Evolutionary conservation across 345 rosid species (phyloP), one percentile per base, ranked within the genome.

Genomic region (Hirschfeldia incana): DNA sequence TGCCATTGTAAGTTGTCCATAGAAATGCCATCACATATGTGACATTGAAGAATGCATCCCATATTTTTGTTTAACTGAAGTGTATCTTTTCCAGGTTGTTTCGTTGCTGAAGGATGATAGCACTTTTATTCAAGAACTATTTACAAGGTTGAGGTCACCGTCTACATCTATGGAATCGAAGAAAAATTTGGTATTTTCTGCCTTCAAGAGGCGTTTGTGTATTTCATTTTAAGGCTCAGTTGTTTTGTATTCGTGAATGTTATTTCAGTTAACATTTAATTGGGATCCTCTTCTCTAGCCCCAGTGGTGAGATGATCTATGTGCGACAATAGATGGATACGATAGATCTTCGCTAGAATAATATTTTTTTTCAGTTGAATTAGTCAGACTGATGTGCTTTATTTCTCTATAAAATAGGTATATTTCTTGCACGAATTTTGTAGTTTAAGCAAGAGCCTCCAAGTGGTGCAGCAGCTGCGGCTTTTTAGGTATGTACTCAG

Each of bases 381-480:
- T 46, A 71, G 55, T 66, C 65, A 58, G 77, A 49, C 80, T 81
- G 69, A 76, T 49, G 69, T 76, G 77, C 37, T 81, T 58, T 58
- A 60, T 33, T 76, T 76, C 68, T 66, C n/a, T 66, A 34, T 71
- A 34, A 75, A 79, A 85, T 69, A 96, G 99, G 98, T 96, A 21
- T 83, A 87, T 82, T 96, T 96, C 91, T 83, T 96, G 90, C 91
- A 86, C 15, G 99, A 96, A 76, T 96, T 96, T 86, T 96, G 99
- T 83, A 87, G 92, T 83, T 86, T 96, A 85, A 92, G 95, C 91
- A 96, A 93, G 88, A 96, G 95, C 82, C 85, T 92, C 75, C 98
- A 88, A 79, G 88, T 92, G 94, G 97, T 89, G 66, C 97, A 96
- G 89, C 98, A 93, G 89, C 88, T 93, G 74, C 94, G 91, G 70